Base-by-base conservation (phyloP, 179 eudicot genomes). In the Sideroxylon spinosum region DNA sequence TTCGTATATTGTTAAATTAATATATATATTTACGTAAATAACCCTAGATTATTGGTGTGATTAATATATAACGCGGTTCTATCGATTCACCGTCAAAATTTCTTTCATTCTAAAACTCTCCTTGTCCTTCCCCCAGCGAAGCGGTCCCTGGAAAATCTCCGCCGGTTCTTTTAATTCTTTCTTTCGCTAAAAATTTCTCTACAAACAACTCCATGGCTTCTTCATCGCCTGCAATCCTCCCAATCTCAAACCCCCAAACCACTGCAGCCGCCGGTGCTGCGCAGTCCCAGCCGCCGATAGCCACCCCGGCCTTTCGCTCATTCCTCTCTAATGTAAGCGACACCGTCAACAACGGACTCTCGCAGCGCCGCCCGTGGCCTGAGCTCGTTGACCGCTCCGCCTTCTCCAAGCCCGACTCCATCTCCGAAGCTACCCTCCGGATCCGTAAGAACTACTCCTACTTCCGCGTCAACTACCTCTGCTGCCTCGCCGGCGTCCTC, bases 311-410 rank as follows among this genome's bases (percentile, higher is more conserved):
- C 23, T 59, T 88, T 83, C 89, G 88, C 11, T 32, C 89, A 4
- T 81, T 88, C 86, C 26, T 88, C 76, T 57, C 76, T 83, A 76
- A 81, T 76, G 44, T 85, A 77, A 60, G 82, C 81, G 79, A 76
- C 62, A 88, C 84, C 62, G 73, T 85, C 79, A 85, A 82, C 67
- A 56, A 71, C 75, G 89, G 87, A 48, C 79, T 90, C 76, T 74
- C 95, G 25, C 82, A 80, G 50, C 87, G 92, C 84, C 95, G 95
- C 46, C 97, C 97, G 6, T 91, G 93, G 95, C 20, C 90, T 0
- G 97, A 93, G 79, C 89, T 93, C 75, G 37, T 83, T 20, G 91
- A 91, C 78, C 92, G 92, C 44, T 66, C 93, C 80, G 86, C 91
- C 78, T 83, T 92, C 89, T 79, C 95, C 0, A 89, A 86, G 53